Evolutionary conservation across 2,329 filamentous ascomycete species (phyloP).

Genomic region (Fusarium torreyae): DNA sequence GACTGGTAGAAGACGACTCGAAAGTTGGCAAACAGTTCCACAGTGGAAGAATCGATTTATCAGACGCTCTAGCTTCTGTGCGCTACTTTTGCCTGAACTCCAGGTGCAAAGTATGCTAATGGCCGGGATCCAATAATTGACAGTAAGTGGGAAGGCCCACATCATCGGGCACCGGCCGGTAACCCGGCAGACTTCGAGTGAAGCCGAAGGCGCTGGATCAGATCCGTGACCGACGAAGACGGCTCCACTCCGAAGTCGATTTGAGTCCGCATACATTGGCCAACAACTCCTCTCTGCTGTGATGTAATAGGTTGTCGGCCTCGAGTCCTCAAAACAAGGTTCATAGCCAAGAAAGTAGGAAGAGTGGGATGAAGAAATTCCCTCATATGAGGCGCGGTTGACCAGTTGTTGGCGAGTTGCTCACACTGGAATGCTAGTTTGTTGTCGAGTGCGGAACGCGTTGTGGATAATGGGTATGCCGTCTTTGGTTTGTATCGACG

Average conservation of each 20-base stretch:
- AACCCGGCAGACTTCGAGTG: slow-evolving; percentile 10
- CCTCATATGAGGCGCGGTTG: slow-evolving; percentile 21
- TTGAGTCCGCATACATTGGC: slow-evolving; percentile 17
- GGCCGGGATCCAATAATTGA: slow-evolving; percentile 26
- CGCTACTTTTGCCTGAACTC: slow-evolving; percentile 19
- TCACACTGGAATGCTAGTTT: slow-evolving; percentile 10
- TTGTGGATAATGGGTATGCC: slow-evolving; percentile 2
- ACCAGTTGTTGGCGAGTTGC: not conserved
- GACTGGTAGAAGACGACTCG: slow-evolving; percentile 25
- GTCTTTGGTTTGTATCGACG: not conserved
- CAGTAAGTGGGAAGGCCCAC: slow-evolving; percentile 21
- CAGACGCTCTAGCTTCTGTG: slow-evolving; percentile 23
- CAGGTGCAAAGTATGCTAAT: slow-evolving; percentile 7
- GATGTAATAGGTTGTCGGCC: slow-evolving; percentile 14
- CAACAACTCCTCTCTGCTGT: slow-evolving; percentile 21
- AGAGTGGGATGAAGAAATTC: slow-evolving; percentile 30
- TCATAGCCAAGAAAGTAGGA: slow-evolving; percentile 31
- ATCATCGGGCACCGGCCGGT: slow-evolving; percentile 22
- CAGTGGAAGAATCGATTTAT: slow-evolving; percentile 25
- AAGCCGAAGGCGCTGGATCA: slow-evolving; percentile 29
- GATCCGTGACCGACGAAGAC: slow-evolving; percentile 41
- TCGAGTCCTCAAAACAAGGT: slow-evolving; percentile 25
- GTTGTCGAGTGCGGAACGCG: not conserved
- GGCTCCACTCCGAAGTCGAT: slow-evolving; percentile 33
- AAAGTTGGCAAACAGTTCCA: slow-evolving; percentile 28